Evolutionary conservation across 495 filamentous ascomycete species (phyloP).

Genomic region (Neurospora sp.): DNA sequence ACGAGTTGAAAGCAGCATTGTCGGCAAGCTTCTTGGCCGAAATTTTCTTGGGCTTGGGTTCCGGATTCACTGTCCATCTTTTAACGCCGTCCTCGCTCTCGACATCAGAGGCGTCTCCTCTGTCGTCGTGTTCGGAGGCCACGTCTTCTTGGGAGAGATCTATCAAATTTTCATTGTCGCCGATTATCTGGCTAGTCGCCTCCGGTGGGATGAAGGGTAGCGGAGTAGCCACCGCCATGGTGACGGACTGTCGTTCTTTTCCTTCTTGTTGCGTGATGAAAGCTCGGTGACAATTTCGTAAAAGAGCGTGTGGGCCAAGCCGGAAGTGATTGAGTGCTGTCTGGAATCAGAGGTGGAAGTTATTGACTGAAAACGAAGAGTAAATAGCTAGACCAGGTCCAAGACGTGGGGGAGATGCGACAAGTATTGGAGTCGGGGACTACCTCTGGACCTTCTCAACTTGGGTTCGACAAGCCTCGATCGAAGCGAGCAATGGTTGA

Average conservation of each 20-base stretch:
- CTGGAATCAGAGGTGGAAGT: not conserved
- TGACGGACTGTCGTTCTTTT: not conserved
- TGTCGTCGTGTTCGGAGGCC: constrained; percentile 6
- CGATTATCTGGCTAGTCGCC: not conserved
- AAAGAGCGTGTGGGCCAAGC: not conserved
- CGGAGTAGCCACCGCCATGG: not conserved
- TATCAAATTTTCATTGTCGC: not conserved
- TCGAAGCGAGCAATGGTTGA: not conserved
- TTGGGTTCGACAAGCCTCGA: not conserved
- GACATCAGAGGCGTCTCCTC: constrained; percentile 6
- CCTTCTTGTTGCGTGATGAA: not conserved
- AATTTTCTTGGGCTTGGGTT: constrained; percentile 22
- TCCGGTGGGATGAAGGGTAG: not conserved
- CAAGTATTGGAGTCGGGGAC: not conserved
- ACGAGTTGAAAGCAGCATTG: constrained; percentile 43
- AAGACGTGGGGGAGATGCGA: not conserved
- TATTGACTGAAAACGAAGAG: not conserved
- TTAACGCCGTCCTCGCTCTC: constrained; percentile 22
- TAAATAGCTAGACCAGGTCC: not conserved
- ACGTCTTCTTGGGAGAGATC: not conserved
- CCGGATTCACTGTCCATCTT: constrained; percentile 12
- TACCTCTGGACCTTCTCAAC: not conserved
- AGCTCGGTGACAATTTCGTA: not conserved
- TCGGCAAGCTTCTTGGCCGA: constrained; percentile 41
- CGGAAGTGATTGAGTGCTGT: not conserved